Conservation (phyloP, 768 basidiomycete genomes). For the Pholiota conissans region DNA sequence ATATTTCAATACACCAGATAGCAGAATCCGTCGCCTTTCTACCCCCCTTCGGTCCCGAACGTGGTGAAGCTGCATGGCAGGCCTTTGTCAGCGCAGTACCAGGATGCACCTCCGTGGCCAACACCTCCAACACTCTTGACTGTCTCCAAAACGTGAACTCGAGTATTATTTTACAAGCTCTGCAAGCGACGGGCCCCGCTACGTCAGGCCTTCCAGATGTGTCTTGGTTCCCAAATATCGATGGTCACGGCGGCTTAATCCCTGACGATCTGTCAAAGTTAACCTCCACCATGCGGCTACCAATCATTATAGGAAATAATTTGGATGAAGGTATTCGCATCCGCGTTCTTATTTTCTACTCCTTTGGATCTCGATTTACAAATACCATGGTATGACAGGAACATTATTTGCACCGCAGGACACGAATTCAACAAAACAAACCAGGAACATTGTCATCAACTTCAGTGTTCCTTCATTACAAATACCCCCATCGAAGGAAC, state of each 20-base stretch:
- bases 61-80: slow-evolving; percentile 27
- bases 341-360: not conserved
- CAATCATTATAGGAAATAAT: slow-evolving; percentile 41
- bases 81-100: slow-evolving; percentile 29
- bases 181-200: not conserved
- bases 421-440: slow-evolving; percentile 20
- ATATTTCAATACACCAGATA: slow-evolving; percentile 22
- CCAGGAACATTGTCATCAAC: slow-evolving; percentile 23
- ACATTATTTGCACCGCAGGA: slow-evolving; percentile 29
- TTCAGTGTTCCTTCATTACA: slow-evolving; percentile 23
- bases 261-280: slow-evolving; percentile 35
- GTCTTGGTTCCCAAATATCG: slow-evolving; percentile 34
- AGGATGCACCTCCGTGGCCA: slow-evolving; percentile 18
- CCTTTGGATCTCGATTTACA: not conserved
- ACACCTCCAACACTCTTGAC: slow-evolving; percentile 24
- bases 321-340: slow-evolving; percentile 39
- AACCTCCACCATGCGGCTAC: slow-evolving; percentile 24
- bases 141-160: slow-evolving; percentile 19
- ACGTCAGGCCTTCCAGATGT: not conserved
- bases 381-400: slow-evolving; percentile 20
- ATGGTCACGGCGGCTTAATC: slow-evolving; percentile 33
- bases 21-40: slow-evolving; percentile 34
- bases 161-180: not conserved
- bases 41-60: slow-evolving; percentile 25
- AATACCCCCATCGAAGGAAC: slow-evolving; percentile 4